A percentile compares a stretch with the other conserved stretches of the same genome.
phyloP scores from a whole-genome alignment of 106 monocot species.

The Iris macrosiphon region DNA sequence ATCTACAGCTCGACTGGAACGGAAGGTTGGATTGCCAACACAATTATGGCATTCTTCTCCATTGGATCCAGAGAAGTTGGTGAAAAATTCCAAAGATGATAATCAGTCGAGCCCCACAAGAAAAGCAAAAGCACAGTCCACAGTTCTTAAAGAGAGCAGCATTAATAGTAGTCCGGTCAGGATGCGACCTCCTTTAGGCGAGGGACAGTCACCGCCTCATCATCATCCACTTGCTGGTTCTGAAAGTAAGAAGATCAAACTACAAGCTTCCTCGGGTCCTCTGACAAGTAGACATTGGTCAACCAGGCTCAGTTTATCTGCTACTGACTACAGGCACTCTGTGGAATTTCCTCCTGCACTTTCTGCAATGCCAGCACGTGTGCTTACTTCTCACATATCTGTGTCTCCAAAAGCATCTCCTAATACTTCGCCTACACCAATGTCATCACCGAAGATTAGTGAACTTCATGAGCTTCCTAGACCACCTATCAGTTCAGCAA shows the following conservation, averaged over 20 bases:
- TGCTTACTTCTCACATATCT: constrained; percentile 9
- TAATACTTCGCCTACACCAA: constrained; percentile 28
- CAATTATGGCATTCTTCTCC: constrained; percentile 58
- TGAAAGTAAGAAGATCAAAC: constrained; percentile 34
- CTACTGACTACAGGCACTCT: constrained; percentile 10
- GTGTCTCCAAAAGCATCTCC: constrained; percentile 22
- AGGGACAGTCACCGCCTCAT: constrained; percentile 11
- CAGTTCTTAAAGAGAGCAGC: constrained; percentile 26
- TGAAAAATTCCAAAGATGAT: constrained; percentile 12
- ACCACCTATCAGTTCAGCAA: constrained; percentile 26
- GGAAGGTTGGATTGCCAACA: constrained; percentile 9
- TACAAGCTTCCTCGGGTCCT: constrained; percentile 59
- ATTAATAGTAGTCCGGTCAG: constrained; percentile 14
- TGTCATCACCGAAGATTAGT: constrained; percentile 38
- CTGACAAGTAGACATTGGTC: constrained; percentile 27
- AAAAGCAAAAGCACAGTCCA: constrained; percentile 7
- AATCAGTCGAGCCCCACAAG: neutral
- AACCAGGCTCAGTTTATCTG: constrained; percentile 17
- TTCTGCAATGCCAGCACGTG: constrained; percentile 1
- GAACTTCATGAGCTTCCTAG: constrained; percentile 73
- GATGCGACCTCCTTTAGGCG: constrained; percentile 29
- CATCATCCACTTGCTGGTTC: constrained; percentile 9
- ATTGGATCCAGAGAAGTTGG: constrained; percentile 21
- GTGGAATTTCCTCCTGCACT: constrained; percentile 4
- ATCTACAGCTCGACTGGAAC: constrained; percentile 5